phyloP scores from a whole-genome alignment of 768 basidiomycete genomes.

The Tubosaeta sp. region DNA sequence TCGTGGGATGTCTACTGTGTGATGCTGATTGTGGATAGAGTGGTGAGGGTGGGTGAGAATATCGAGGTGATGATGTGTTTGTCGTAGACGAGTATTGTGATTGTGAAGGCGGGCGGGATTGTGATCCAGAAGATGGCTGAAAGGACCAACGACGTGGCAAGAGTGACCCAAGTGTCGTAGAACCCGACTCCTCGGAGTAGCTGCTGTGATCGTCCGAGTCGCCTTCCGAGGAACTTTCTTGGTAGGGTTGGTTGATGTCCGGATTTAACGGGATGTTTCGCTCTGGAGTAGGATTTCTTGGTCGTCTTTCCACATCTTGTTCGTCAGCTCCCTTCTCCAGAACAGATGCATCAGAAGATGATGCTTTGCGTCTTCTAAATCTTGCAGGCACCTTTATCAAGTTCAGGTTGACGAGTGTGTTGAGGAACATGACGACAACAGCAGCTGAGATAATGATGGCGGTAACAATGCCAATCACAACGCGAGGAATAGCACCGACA shows the following conservation, averaged over 20 bases:
- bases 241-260: slow-evolving; percentile 40
- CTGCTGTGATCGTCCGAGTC: slow-evolving; percentile 20
- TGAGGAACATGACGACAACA: slow-evolving; percentile 64
- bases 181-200: slow-evolving; percentile 33
- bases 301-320: slow-evolving; percentile 30
- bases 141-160: slow-evolving; percentile 32
- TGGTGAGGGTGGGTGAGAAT: slow-evolving; percentile 31
- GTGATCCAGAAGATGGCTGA: slow-evolving; percentile 26
- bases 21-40: slow-evolving; percentile 22
- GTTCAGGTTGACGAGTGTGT: slow-evolving; percentile 52
- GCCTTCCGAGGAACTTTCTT: slow-evolving; percentile 32
- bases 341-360: slow-evolving; percentile 13
- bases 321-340: slow-evolving; percentile 29
- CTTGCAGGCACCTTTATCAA: slow-evolving; percentile 24
- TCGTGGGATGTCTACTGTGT: slow-evolving; percentile 32
- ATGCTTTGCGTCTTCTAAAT: slow-evolving; percentile 14
- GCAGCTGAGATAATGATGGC: slow-evolving; percentile 70
- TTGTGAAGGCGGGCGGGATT: slow-evolving; percentile 29
- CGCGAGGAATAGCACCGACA: slow-evolving; percentile 73
- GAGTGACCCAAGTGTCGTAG: slow-evolving; percentile 33
- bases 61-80: slow-evolving; percentile 27
- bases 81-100: slow-evolving; percentile 28
- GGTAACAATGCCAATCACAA: slow-evolving; percentile 72
- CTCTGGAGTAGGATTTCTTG: slow-evolving; percentile 53
- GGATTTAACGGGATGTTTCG: slow-evolving; percentile 40